phyloP scores from a whole-genome alignment of 305 asterid species.

The Fraxinus ornus region DNA sequence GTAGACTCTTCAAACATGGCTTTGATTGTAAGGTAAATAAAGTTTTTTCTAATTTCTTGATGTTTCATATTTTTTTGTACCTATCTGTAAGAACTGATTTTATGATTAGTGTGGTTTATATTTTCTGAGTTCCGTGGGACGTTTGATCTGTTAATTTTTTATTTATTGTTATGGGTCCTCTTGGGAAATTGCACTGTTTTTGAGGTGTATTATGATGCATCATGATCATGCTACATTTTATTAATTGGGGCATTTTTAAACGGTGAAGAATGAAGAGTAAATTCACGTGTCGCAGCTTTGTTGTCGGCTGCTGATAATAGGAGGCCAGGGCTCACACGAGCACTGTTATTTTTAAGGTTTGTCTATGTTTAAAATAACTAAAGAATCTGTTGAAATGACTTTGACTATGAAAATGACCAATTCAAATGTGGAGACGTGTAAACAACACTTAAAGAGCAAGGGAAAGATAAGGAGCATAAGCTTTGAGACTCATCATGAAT shows the following conservation, averaged over 20 bases:
- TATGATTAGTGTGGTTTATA: slow-evolving; percentile 16
- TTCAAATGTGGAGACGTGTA: not conserved
- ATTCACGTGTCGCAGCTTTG: not conserved
- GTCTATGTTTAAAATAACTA: no score
- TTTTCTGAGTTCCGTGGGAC: slow-evolving; percentile 19
- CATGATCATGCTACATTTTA: not conserved
- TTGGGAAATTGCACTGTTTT: not conserved
- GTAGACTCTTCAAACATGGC: slow-evolving; percentile 51
- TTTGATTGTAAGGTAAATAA: slow-evolving; percentile 67
- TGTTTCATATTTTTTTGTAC: not conserved
- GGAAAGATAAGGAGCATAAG: not conserved
- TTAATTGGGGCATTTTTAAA: not conserved
- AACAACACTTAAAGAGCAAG: not conserved
- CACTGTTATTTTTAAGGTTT: not conserved
- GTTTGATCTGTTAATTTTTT: not conserved
- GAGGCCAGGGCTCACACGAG: not conserved
- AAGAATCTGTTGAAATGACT: not conserved
- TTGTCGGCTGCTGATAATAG: not conserved
- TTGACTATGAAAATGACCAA: not conserved
- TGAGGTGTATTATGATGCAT: not conserved
- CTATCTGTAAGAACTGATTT: not conserved
- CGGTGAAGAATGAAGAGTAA: not conserved
- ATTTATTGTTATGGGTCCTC: not conserved
- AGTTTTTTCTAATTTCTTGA: not conserved
- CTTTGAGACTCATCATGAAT: not conserved